phyloP scores from a whole-genome alignment of 306 rosid genomes.

The Gastrolobium bilobum region DNA sequence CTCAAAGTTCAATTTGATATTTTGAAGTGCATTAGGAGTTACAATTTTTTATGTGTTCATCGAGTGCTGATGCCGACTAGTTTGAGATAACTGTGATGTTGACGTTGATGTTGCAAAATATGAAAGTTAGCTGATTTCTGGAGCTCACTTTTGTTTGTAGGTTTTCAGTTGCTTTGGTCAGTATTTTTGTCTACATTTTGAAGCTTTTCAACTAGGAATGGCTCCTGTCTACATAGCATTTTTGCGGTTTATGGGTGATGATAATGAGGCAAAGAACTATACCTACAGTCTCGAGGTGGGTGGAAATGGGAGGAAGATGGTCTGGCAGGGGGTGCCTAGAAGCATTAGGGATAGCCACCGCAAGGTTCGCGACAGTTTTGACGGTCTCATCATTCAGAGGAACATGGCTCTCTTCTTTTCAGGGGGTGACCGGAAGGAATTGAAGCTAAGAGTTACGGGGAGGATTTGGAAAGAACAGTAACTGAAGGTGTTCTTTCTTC shows the following conservation, averaged over 20 bases:
- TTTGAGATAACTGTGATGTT: neutral
- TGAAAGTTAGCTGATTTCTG: conserved; percentile 45
- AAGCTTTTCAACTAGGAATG: conserved; percentile 90
- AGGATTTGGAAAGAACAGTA: conserved; percentile 92
- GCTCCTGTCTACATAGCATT: conserved; percentile 93
- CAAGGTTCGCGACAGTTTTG: conserved; percentile 89
- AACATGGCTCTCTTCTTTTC: conserved; percentile 94
- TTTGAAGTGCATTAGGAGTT: neutral
- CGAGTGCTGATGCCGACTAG: too few species aligned
- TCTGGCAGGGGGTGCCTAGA: conserved; percentile 94
- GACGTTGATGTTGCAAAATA: neutral
- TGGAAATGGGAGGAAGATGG: conserved; percentile 91
- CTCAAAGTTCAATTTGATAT: conserved; percentile 9
- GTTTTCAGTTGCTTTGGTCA: conserved; percentile 92
- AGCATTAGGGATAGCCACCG: conserved; percentile 88
- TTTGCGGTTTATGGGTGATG: conserved; percentile 92
- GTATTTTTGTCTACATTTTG: conserved; percentile 88
- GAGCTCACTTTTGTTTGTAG: conserved; percentile 48
- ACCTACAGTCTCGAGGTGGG: conserved; percentile 94
- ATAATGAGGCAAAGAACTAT: conserved; percentile 83
- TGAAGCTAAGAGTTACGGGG: conserved; percentile 84
- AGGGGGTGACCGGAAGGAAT: conserved; percentile 79
- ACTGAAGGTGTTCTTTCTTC: conserved; percentile 20
- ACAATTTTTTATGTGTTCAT: conserved; percentile 4
- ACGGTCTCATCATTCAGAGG: conserved; percentile 87